A percentile compares a stretch with the other conserved stretches of the same genome.
Evolutionary conservation across 768 basidiomycete genomes (phyloP).

Genomic region (Leccinum variicolor): DNA sequence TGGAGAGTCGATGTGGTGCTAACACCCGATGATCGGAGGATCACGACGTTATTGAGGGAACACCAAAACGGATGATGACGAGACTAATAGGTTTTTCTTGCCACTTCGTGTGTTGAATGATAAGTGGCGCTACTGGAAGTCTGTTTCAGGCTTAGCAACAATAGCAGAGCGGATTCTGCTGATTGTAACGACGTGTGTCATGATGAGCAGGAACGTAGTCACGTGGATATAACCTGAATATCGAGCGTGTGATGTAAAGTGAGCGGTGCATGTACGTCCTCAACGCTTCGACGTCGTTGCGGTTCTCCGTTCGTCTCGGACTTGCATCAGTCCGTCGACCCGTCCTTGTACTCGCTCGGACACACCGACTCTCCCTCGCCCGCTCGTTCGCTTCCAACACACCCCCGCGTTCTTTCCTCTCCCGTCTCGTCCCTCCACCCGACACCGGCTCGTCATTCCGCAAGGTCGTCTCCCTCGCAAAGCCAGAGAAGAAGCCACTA

Average conservation of each 20-base stretch:
- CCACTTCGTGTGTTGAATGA: too few species aligned
- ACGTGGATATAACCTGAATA: too few species aligned
- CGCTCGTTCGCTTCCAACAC: constrained; percentile 14
- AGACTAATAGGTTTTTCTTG: too few species aligned
- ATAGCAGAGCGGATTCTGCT: too few species aligned
- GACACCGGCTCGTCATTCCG: constrained; percentile 59
- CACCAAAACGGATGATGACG: too few species aligned
- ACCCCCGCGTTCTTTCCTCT: constrained; percentile 12
- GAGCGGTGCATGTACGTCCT: background rate
- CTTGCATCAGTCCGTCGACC: background rate
- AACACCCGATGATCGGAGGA: too few species aligned
- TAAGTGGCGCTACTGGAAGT: too few species aligned
- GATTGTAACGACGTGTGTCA: too few species aligned
- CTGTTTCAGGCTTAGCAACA: too few species aligned
- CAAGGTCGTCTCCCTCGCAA: constrained; percentile 76
- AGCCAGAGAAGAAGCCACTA: constrained; percentile 77
- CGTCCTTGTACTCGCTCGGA: background rate
- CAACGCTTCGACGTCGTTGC: background rate
- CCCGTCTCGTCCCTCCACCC: constrained; percentile 31
- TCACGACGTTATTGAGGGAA: too few species aligned
- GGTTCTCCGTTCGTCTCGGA: background rate
- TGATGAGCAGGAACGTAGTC: too few species aligned
- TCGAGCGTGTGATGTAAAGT: background rate
- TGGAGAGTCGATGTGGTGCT: too few species aligned
- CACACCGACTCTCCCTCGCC: background rate